Conservation (phyloP, 2,329 filamentous ascomycete species). For the Rutstroemia sp. region DNA sequence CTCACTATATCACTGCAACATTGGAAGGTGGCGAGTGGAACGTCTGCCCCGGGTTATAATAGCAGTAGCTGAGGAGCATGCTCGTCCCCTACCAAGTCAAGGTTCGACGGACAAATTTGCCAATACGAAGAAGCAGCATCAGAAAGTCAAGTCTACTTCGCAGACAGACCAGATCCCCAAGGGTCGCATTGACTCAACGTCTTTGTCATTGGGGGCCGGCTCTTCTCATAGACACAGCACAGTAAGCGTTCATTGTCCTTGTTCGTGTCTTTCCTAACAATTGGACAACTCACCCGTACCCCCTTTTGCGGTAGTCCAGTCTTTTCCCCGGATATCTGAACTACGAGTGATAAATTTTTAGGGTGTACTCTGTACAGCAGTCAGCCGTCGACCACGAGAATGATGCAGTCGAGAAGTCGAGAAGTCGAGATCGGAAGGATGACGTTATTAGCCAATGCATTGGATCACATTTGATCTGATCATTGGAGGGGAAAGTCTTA, state of each 20-base stretch:
- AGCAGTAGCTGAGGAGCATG: no score
- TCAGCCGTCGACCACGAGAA: background rate
- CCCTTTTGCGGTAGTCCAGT: no score
- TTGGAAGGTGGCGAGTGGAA: no score
- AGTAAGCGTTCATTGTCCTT: background rate
- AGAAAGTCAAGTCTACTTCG: background rate
- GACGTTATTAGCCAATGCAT: slow-evolving; percentile 9
- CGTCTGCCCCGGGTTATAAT: no score
- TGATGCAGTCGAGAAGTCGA: background rate
- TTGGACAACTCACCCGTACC: background rate
- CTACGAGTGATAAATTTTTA: no score
- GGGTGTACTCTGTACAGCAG: no score
- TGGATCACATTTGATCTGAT: slow-evolving; percentile 8
- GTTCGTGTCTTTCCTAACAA: background rate
- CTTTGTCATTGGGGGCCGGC: background rate
- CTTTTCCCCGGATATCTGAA: no score
- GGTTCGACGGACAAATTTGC: background rate
- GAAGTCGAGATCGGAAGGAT: background rate
- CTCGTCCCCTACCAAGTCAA: background rate
- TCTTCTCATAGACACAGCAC: no score
- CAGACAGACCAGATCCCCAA: background rate
- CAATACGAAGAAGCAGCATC: background rate
- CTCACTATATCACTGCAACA: no score
- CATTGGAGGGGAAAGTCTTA: slow-evolving; percentile 3
- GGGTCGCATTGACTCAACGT: background rate